phyloP scores from a whole-genome alignment of 2,329 filamentous ascomycete species.

The Pseudocercospora fijiensis region DNA sequence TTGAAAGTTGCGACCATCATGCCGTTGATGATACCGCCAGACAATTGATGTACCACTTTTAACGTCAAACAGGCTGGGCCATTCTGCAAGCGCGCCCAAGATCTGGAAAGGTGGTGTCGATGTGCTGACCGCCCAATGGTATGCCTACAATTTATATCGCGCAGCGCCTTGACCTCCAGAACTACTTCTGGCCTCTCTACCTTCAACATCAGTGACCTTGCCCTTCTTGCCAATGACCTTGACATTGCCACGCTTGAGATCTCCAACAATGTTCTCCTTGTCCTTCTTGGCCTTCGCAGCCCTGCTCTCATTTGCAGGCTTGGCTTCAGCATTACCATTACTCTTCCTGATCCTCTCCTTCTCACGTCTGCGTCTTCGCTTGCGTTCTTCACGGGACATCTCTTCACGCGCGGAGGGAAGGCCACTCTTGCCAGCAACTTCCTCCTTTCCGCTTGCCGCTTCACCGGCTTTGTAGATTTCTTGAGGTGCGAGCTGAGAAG shows the following conservation, averaged over 20 bases:
- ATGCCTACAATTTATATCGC: conserved; percentile 34
- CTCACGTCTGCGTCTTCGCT: conserved; percentile 64
- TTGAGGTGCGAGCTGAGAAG: conserved; percentile 82
- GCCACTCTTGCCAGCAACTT: conserved; percentile 73
- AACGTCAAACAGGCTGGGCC: too few relatives aligned
- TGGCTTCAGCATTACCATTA: conserved; percentile 49
- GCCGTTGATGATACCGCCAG: too few relatives aligned
- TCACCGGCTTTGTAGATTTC: conserved; percentile 86
- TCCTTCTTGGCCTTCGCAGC: conserved; percentile 59
- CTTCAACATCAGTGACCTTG: conserved; percentile 78
- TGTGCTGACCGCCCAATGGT: not conserved
- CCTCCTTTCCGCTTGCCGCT: conserved; percentile 56
- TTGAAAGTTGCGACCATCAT: too few relatives aligned
- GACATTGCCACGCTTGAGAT: conserved; percentile 80
- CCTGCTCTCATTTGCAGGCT: conserved; percentile 39
- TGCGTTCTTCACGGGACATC: conserved; percentile 83
- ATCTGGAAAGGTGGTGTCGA: too few relatives aligned
- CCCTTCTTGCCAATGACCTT: conserved; percentile 91
- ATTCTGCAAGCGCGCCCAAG: too few relatives aligned
- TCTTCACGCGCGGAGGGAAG: conserved; percentile 78
- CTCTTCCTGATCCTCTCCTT: conserved; percentile 82
- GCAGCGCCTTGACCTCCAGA: conserved; percentile 32
- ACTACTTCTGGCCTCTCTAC: conserved; percentile 61
- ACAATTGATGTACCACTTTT: too few relatives aligned
- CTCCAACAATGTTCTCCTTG: conserved; percentile 60